phyloP scores from a whole-genome alignment of 306 rosid genomes.

The Lithocarpus polystachyus region DNA sequence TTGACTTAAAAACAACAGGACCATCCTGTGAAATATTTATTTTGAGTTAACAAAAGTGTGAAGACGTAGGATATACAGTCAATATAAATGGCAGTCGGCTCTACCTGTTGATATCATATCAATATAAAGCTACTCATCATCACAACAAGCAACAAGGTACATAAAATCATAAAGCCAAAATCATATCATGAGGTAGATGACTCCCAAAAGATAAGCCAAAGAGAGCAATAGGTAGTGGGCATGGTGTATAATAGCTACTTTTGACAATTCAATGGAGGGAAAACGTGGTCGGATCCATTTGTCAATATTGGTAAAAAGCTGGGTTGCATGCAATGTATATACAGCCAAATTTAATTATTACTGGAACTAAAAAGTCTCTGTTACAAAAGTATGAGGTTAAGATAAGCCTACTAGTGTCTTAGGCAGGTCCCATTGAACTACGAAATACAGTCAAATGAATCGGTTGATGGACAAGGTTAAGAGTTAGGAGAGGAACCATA shows the following conservation, averaged over 20 bases:
- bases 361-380: background rate
- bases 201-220: background rate
- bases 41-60: background rate
- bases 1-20: slow-evolving; percentile 1
- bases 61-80: background rate
- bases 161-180: background rate
- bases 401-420: background rate
- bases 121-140: background rate
- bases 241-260: background rate
- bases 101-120: background rate
- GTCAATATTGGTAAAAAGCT: background rate
- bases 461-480: background rate
- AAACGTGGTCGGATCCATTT: background rate
- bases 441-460: background rate
- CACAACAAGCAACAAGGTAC: background rate
- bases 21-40: background rate
- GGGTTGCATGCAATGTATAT: background rate
- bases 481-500: background rate
- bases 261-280: background rate
- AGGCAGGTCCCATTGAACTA: background rate
- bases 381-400: background rate
- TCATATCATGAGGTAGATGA: background rate
- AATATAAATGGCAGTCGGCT: background rate
- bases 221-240: background rate
- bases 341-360: slow-evolving; percentile 1